These are phyloP conservation scores for Albatrellus sp. DNA, from an alignment of 1,284 basidiomycete genomes.

Conservation along the genomic window DNA sequence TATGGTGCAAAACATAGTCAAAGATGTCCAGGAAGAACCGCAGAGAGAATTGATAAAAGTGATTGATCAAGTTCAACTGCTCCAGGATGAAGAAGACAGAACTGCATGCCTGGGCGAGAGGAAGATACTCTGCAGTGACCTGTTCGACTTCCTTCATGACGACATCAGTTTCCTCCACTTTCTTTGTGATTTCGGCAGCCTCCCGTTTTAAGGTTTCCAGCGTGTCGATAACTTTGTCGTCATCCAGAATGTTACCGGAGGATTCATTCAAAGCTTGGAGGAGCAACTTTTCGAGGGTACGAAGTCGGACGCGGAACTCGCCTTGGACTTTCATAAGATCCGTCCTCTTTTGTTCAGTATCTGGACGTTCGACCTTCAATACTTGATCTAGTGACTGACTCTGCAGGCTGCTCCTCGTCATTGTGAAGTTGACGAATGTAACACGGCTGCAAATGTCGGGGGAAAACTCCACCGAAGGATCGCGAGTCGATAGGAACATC, in stretches of 20 bases:
- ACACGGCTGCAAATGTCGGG: constrained; percentile 98
- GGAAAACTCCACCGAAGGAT: constrained; percentile 95
- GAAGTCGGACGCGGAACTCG: constrained; percentile 88
- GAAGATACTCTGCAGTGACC: constrained; percentile 90
- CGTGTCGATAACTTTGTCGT: constrained; percentile 98
- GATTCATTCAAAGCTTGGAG: constrained; percentile 96
- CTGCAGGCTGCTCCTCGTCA: constrained; percentile 96
- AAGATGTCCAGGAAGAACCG: constrained; percentile 98
- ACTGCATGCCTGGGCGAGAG: constrained; percentile 93
- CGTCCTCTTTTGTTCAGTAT: constrained; percentile 94
- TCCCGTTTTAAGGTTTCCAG: constrained; percentile 95
- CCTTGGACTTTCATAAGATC: constrained; percentile 98
- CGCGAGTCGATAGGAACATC: constrained; percentile 96
- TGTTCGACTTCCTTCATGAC: constrained; percentile 95
- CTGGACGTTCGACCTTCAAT: constrained; percentile 91
- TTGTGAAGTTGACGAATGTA: constrained; percentile 99
- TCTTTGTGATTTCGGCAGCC: constrained; percentile 90
- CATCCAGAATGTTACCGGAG: constrained; percentile 93
- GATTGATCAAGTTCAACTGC: constrained; percentile 87
- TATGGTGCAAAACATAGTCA: constrained; percentile 86
- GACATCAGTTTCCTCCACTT: constrained; percentile 95
- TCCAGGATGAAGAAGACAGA: constrained; percentile 96
- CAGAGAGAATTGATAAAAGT: constrained; percentile 99
- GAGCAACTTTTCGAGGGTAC: constrained; percentile 88
- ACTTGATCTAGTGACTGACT: constrained; percentile 97